A percentile compares a stretch with the other conserved stretches of the same genome.
Evolutionary conservation across 495 filamentous ascomycete species (phyloP).

Genomic region (Viridothelium virens): DNA sequence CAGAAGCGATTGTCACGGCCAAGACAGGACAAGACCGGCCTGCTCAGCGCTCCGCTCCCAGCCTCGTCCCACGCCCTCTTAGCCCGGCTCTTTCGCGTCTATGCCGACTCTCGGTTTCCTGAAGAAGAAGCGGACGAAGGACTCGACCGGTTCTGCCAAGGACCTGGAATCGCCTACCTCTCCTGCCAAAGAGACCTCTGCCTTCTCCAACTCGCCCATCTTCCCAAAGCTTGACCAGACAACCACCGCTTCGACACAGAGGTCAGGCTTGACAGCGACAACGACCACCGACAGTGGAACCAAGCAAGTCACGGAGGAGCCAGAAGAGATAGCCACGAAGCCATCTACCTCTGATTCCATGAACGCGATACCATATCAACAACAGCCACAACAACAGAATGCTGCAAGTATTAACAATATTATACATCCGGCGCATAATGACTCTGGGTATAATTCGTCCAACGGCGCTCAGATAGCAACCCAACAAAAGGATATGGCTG

Average conservation of each 20-base stretch:
- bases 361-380: slow-evolving; percentile 31
- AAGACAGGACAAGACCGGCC: neutral
- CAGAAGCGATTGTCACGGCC: slow-evolving; percentile 7
- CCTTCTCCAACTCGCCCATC: slow-evolving; percentile 22
- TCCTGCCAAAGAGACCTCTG: slow-evolving; percentile 23
- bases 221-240: neutral
- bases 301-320: slow-evolving; percentile 5
- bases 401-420: slow-evolving; percentile 16
- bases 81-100: slow-evolving; percentile 20
- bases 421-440: slow-evolving; percentile 47
- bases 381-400: slow-evolving; percentile 23
- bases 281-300: slow-evolving; percentile 22
- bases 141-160: slow-evolving; percentile 38
- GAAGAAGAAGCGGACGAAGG: slow-evolving; percentile 97
- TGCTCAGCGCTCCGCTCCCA: neutral
- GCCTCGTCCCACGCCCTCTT: slow-evolving; percentile 4
- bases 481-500: slow-evolving; percentile 10
- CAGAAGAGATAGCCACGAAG: neutral
- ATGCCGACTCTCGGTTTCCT: slow-evolving; percentile 80
- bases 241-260: slow-evolving; percentile 5
- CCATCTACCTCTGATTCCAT: slow-evolving; percentile 18
- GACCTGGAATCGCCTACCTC: slow-evolving; percentile 34
- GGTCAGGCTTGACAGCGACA: slow-evolving; percentile 12
- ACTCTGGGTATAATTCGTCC: slow-evolving; percentile 20
- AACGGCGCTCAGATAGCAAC: slow-evolving; percentile 4